Evolutionary conservation across 2,329 filamentous ascomycete species (phyloP).

Genomic region (Escovopsis sp.): DNA sequence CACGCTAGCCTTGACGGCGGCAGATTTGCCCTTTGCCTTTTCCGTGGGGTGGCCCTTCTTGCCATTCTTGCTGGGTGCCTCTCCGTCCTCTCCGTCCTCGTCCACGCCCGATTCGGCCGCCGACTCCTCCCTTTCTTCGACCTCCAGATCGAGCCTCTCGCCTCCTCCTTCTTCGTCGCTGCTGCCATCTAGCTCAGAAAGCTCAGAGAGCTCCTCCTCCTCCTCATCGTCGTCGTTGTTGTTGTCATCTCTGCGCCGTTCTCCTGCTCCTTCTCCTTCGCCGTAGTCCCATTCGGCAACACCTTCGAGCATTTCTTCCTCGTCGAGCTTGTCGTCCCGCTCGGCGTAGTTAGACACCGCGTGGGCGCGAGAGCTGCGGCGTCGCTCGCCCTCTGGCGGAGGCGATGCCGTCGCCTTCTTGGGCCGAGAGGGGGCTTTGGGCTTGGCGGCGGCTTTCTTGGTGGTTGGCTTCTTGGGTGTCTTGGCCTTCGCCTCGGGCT

Average conservation of each 20-base stretch:
- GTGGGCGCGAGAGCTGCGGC: constrained; percentile 38
- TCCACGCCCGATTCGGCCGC: constrained; percentile 8
- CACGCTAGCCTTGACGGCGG: constrained; percentile 12
- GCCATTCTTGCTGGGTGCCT: constrained; percentile 12
- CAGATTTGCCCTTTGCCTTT: constrained; percentile 11
- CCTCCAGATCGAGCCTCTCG: constrained; percentile 6
- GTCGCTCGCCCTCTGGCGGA: constrained; percentile 28
- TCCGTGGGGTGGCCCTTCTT: constrained; percentile 8
- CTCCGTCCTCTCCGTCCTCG: constrained; percentile 9
- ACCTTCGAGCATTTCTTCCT: constrained; percentile 45
- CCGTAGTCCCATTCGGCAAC: constrained; percentile 43
- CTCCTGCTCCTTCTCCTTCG: constrained; percentile 7
- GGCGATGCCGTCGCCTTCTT: constrained; percentile 15
- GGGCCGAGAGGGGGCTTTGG: constrained; percentile 14
- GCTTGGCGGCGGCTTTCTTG: constrained; percentile 17
- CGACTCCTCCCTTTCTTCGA: constrained; percentile 6
- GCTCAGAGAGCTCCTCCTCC: constrained; percentile 6
- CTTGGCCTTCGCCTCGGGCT: constrained; percentile 21
- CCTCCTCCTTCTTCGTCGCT: constrained; percentile 6
- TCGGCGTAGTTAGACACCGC: constrained; percentile 36
- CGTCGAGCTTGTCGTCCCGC: constrained; percentile 41
- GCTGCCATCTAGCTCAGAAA: constrained; percentile 25
- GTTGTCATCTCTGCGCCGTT: constrained; percentile 22
- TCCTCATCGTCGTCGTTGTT: constrained; percentile 7
- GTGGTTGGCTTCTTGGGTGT: constrained; percentile 16